These are phyloP conservation scores for Cryptosporidium baileyi DNA, from an alignment of 169 alveolate genomes.

Conservation along the genomic window DNA sequence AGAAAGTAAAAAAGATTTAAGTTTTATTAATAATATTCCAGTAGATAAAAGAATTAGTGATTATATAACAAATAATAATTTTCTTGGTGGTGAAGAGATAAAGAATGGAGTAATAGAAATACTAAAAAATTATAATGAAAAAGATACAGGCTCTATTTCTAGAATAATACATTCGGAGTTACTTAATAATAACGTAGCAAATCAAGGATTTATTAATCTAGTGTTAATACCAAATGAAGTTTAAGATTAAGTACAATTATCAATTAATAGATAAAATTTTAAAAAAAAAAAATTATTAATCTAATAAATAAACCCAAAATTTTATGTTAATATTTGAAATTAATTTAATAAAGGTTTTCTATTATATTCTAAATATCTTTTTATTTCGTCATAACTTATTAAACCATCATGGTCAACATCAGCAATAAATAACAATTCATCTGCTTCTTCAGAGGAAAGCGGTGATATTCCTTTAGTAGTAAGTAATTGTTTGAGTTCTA, in stretches of 20 bases:
- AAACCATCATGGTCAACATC: constrained; percentile 66
- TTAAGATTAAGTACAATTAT: too few species aligned
- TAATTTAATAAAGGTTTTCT: constrained; percentile 49
- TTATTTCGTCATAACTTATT: constrained; percentile 61
- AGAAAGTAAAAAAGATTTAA: not conserved
- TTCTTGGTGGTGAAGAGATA: constrained; percentile 24
- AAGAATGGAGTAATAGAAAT: constrained; percentile 8
- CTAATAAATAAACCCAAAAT: not conserved
- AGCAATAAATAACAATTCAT: constrained; percentile 56
- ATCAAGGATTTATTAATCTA: constrained; percentile 12
- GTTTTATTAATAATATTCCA: not conserved
- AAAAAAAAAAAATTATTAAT: not conserved
- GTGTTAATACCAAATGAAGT: constrained; percentile 3
- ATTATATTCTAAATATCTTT: constrained; percentile 63
- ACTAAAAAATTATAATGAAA: constrained; percentile 2
- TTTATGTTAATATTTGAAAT: not conserved
- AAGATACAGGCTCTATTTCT: not conserved
- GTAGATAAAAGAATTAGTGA: constrained; percentile 26
- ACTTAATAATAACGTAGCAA: not conserved
- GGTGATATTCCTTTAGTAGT: constrained; percentile 69
- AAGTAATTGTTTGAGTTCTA: constrained; percentile 48
- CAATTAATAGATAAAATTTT: too few species aligned
- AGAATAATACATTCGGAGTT: constrained; percentile 20
- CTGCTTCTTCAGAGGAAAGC: constrained; percentile 51
- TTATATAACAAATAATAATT: not conserved